phyloP scores from a whole-genome alignment of 1,139 yeast species.

The Ashbya aceris region DNA sequence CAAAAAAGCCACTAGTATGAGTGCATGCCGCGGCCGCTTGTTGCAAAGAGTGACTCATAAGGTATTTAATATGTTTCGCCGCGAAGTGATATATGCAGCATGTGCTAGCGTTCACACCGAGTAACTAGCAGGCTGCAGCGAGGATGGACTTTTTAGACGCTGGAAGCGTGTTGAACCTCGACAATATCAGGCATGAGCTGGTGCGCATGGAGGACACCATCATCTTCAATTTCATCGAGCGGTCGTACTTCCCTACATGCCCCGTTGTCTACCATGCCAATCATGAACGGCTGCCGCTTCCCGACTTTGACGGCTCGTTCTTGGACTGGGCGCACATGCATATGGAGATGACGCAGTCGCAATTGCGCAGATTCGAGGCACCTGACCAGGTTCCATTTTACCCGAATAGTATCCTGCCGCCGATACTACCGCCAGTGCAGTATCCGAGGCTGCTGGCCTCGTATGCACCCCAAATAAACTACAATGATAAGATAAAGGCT shows the following conservation, averaged over 20 bases:
- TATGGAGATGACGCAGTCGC: constrained; percentile 71
- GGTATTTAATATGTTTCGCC: too few relatives aligned
- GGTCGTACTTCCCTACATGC: constrained; percentile 77
- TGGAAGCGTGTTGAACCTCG: constrained; percentile 68
- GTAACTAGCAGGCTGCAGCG: too few relatives aligned
- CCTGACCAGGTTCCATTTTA: constrained; percentile 95
- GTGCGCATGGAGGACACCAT: constrained; percentile 95
- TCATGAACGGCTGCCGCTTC: constrained; percentile 43
- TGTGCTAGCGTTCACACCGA: too few relatives aligned
- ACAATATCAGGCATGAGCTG: constrained; percentile 74
- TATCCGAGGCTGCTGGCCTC: constrained; percentile 74
- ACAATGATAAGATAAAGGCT: constrained; percentile 57
- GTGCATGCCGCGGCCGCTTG: too few relatives aligned
- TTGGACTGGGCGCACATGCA: constrained; percentile 78
- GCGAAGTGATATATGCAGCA: too few relatives aligned
- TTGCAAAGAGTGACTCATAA: too few relatives aligned
- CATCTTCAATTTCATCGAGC: constrained; percentile 81
- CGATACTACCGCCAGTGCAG: constrained; percentile 69
- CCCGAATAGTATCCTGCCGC: constrained; percentile 53
- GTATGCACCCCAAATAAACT: constrained; percentile 66
- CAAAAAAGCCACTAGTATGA: neutral
- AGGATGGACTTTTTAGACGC: constrained; percentile 80
- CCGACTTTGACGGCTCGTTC: constrained; percentile 69
- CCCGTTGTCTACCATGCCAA: constrained; percentile 62
- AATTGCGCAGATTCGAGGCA: constrained; percentile 81